Evolutionary conservation across 2,329 filamentous ascomycete species (phyloP).

Genomic region (Ophiostoma australiae): DNA sequence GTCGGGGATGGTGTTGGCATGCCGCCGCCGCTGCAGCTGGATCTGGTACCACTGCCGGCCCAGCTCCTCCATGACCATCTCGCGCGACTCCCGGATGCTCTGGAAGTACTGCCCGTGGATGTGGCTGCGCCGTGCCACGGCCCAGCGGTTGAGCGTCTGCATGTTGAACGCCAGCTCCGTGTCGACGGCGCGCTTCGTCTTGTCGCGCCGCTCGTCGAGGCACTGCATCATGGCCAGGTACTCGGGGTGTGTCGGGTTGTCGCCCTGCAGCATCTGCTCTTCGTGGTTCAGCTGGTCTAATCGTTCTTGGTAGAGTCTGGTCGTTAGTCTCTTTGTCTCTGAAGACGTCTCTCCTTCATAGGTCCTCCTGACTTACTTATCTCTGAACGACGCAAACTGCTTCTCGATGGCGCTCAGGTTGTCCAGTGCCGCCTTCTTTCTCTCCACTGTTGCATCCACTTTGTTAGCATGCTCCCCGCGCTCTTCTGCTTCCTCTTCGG

Average conservation of each 20-base stretch:
- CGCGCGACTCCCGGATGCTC: constrained; percentile 73
- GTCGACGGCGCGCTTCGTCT: constrained; percentile 72
- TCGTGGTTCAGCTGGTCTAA: constrained; percentile 73
- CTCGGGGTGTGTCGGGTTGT: constrained; percentile 76
- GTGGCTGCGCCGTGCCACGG: constrained; percentile 76
- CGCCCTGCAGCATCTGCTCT: constrained; percentile 56
- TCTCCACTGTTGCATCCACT: constrained; percentile 53
- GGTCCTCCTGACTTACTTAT: constrained; percentile 53
- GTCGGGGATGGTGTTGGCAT: constrained; percentile 72
- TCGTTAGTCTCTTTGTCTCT: neutral
- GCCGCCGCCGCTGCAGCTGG: constrained; percentile 67
- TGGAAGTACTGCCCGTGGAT: constrained; percentile 90
- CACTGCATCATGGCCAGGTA: constrained; percentile 86
- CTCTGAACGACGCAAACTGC: constrained; percentile 81
- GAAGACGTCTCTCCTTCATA: neutral
- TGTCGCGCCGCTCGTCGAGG: constrained; percentile 74
- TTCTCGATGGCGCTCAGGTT: constrained; percentile 76
- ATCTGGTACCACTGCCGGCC: constrained; percentile 91
- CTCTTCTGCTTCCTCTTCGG: neutral
- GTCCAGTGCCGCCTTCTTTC: constrained; percentile 74
- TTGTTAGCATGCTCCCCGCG: constrained; percentile 17
- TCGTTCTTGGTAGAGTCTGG: constrained; percentile 80
- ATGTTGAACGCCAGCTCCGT: constrained; percentile 69
- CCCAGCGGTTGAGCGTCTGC: constrained; percentile 66
- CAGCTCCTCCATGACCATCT: constrained; percentile 71